Evolutionary conservation across 179 eudicot species (phyloP), one percentile per base, ranked within the genome.

Genomic region (Beta corolliflora): DNA sequence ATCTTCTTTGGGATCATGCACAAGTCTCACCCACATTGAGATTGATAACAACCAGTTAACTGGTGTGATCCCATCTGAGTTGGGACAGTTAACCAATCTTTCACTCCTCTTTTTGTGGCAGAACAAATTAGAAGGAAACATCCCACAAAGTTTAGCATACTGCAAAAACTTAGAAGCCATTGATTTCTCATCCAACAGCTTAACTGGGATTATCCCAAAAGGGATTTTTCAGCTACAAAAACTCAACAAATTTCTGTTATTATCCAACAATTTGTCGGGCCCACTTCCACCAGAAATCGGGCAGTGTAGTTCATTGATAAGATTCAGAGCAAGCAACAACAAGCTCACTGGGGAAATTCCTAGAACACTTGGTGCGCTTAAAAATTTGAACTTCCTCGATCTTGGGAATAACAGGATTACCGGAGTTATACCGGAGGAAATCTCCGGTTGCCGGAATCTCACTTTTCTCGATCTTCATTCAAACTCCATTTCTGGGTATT

Each of bases 391-490:
- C 84, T 95, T 95, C 64, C 85, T 95, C 8, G 99, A 95, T 84
- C 89, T 95, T 54, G 99, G 97, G 12, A 87, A 85, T 10, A 95
- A 95, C 59, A 84, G 90, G 72, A 52, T 95, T 8, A 84, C 89
- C 18, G 99, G 98, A n/a, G 69, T 84, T 4, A 84, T 95, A 18
- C 97, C 99, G 4, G 61, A 66, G 74, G 91, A 94, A 81, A 88
- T 95, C 29, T 85, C 98, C 14, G 87, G 92, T 0, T 95, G 98
- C 84, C 84, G 83, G 85, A 94, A 95, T 83, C 88, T 94, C 13
- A 92, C 95, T 1, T 95, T 94, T 53, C 85, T 95, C 9, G 99
- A 95, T 50, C 86, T 95, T 64, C 99, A 95, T 83, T 88, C 93
- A 3, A 95, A 95, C 79, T 89, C 97, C 5, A 83, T 95, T 29